These are phyloP conservation scores for Trichaptum fuscoviolaceum DNA, from an alignment of 768 basidiomycete genomes.

Conservation along the genomic window DNA sequence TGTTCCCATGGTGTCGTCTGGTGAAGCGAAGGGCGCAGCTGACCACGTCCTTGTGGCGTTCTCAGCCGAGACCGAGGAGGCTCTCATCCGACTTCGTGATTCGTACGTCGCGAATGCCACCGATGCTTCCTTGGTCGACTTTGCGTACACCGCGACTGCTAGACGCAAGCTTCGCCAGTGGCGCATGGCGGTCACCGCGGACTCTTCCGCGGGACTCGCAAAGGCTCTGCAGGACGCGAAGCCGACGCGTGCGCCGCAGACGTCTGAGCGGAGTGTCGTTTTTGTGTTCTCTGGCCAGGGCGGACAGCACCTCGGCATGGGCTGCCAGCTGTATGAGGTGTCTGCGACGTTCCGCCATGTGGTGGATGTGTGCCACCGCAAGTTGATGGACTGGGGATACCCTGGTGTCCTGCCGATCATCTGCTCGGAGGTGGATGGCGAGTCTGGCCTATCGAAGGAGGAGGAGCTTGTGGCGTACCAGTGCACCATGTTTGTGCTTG, in stretches of 20 bases:
- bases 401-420: constrained; percentile 45
- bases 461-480: constrained; percentile 46
- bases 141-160: constrained; percentile 66
- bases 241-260: constrained; percentile 19
- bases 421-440: constrained; percentile 20
- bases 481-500: constrained; percentile 51
- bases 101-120: constrained; percentile 29
- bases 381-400: constrained; percentile 45
- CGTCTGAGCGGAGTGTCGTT: constrained; percentile 31
- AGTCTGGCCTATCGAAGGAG: constrained; percentile 15
- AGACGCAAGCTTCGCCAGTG: constrained; percentile 52
- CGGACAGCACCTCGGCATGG: constrained; percentile 64
- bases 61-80: constrained; percentile 49
- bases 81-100: constrained; percentile 42
- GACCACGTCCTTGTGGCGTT: constrained; percentile 20
- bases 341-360: constrained; percentile 41
- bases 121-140: constrained; percentile 33
- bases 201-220: constrained; percentile 39
- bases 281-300: constrained; percentile 79
- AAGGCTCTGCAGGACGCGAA: constrained; percentile 35
- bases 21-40: background rate
- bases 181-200: constrained; percentile 46
- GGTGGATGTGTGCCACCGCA: constrained; percentile 55
- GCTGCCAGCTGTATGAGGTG: constrained; percentile 45
- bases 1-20: background rate